Evolutionary conservation across 768 basidiomycete genomes (phyloP).

Genomic region (Lentinula detonsa): DNA sequence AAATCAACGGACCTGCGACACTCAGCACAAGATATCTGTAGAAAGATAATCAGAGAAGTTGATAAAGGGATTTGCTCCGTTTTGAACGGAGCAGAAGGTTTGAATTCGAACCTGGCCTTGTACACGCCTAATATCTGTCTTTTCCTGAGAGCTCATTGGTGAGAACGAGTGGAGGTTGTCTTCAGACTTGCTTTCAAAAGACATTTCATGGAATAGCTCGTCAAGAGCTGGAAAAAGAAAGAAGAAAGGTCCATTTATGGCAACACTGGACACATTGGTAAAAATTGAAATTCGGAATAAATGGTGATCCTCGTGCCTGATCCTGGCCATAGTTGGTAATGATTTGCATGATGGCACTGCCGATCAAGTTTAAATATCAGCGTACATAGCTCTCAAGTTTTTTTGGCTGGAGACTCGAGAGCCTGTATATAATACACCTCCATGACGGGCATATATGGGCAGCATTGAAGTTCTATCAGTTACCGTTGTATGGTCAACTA

Average conservation of each 20-base stretch:
- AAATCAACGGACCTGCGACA: slow-evolving; percentile 30
- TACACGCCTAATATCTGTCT: background rate
- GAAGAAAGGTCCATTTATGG: background rate
- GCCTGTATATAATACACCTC: too few species aligned
- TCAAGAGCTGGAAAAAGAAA: background rate
- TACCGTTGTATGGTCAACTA: too few species aligned
- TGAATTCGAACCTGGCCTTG: background rate
- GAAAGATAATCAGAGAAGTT: background rate
- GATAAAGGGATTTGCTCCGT: background rate
- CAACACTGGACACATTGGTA: too few species aligned
- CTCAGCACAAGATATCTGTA: slow-evolving; percentile 15
- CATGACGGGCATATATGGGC: too few species aligned
- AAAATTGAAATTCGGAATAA: too few species aligned
- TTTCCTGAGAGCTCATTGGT: background rate
- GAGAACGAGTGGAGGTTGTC: background rate
- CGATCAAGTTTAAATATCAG: too few species aligned
- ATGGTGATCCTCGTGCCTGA: too few species aligned
- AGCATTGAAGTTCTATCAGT: too few species aligned
- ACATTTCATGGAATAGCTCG: background rate
- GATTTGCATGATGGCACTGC: too few species aligned
- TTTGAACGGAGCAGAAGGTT: background rate
- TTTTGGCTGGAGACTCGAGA: background rate
- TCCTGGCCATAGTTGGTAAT: too few species aligned
- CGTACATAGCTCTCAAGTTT: too few species aligned
- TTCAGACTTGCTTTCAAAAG: background rate